Conservation (phyloP, 805 yeast species). For the Myxozyma lipomycoides region DNA sequence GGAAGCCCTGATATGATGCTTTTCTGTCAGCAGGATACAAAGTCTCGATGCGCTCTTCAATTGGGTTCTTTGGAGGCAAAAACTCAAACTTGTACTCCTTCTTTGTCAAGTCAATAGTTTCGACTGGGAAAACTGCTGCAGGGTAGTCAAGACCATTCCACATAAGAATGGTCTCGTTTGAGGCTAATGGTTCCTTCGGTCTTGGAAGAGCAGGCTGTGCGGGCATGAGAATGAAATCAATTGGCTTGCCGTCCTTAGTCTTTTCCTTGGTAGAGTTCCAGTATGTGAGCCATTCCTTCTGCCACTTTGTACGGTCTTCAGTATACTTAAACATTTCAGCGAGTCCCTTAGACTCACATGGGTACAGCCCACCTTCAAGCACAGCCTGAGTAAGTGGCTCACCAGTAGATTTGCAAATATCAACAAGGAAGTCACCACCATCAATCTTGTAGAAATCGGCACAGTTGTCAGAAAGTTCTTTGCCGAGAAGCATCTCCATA, state of each 20-base stretch:
- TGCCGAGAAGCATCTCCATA: conserved; percentile 37
- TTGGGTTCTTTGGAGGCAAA: conserved; percentile 14
- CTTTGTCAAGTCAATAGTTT: conserved; percentile 14
- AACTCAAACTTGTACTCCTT: conserved; percentile 26
- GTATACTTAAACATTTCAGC: conserved; percentile 19
- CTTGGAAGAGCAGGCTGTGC: conserved; percentile 38
- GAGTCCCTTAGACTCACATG: conserved; percentile 27
- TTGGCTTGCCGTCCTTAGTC: conserved; percentile 40
- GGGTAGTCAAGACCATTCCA: conserved; percentile 31
- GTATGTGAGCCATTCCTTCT: conserved; percentile 39
- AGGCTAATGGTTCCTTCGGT: conserved; percentile 24
- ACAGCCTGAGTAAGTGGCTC: conserved; percentile 40
- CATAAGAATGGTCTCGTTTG: conserved; percentile 21
- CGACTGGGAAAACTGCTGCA: conserved; percentile 25
- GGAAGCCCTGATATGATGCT: conserved; percentile 28
- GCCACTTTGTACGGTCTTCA: conserved; percentile 14
- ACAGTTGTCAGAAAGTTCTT: conserved; percentile 40
- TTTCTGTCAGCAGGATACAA: conserved; percentile 21
- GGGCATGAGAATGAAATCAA: conserved; percentile 47
- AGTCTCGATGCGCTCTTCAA: conserved; percentile 17
- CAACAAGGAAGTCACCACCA: conserved; percentile 41
- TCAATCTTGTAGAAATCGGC: conserved; percentile 44
- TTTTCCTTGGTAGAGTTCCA: conserved; percentile 39
- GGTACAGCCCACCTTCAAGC: conserved; percentile 29
- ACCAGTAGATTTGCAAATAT: conserved; percentile 39